Evolutionary conservation across 2,329 filamentous ascomycete genomes (phyloP).

Genomic region (Diplocarpon mali): DNA sequence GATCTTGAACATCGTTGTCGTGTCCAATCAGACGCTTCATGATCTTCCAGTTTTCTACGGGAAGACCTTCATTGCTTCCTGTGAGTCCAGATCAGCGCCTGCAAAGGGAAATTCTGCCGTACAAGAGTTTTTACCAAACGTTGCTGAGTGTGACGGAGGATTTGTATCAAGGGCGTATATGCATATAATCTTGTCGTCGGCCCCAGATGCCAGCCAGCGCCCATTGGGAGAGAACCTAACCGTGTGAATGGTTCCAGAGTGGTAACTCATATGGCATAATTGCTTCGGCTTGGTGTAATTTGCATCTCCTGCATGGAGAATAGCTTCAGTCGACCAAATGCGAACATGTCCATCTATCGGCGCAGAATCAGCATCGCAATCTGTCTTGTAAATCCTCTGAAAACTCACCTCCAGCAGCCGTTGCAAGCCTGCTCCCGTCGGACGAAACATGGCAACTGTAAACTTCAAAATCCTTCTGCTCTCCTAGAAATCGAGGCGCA

Average conservation of each 20-base stretch:
- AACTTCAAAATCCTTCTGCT: conserved; percentile 97
- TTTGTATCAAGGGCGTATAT: conserved; percentile 80
- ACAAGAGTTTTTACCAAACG: conserved; percentile 55
- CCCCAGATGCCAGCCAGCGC: conserved; percentile 89
- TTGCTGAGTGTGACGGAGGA: conserved; percentile 62
- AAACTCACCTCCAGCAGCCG: conserved; percentile 73
- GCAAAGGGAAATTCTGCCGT: conserved; percentile 12
- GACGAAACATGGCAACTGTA: conserved; percentile 97
- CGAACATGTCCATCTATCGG: conserved; percentile 80
- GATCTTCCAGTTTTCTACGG: conserved; percentile 97
- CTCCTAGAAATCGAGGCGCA: conserved; percentile 43
- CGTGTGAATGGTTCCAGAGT: conserved; percentile 93
- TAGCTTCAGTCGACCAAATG: conserved; percentile 93
- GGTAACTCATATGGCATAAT: conserved; percentile 95
- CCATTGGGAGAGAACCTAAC: conserved; percentile 95
- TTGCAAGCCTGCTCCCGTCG: conserved; percentile 83
- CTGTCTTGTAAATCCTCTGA: neutral
- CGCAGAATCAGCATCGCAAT: conserved; percentile 15
- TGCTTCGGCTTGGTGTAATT: conserved; percentile 73
- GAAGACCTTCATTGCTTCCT: conserved; percentile 77
- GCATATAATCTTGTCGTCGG: conserved; percentile 98
- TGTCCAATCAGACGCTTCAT: conserved; percentile 88
- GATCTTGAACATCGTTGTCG: conserved; percentile 96
- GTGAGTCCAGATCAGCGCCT: conserved; percentile 9
- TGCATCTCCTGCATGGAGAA: conserved; percentile 67